These are phyloP conservation scores for Mycosphaerella arachidis DNA, from an alignment of 2,329 filamentous ascomycete genomes.

Conservation along the genomic window DNA sequence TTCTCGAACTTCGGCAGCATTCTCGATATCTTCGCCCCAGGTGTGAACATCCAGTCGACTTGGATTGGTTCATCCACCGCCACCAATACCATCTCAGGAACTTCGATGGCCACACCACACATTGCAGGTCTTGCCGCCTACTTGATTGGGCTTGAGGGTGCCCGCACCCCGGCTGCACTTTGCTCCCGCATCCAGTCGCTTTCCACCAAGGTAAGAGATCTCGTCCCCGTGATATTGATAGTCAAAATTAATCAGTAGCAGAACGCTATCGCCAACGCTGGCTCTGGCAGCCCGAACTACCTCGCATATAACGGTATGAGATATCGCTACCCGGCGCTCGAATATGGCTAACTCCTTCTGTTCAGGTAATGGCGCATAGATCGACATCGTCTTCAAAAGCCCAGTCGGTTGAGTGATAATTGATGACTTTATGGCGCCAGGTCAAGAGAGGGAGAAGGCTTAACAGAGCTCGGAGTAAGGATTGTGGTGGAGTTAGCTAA, in stretches of 20 bases:
- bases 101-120: constrained; percentile 39
- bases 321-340: too few species aligned
- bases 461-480: not conserved
- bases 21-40: constrained; percentile 45
- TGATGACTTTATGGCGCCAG: not conserved
- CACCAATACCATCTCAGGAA: constrained; percentile 48
- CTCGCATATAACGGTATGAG: constrained; percentile 15
- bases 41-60: constrained; percentile 47
- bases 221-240: not conserved
- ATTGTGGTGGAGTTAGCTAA: not conserved
- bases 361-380: not conserved
- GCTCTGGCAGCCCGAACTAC: constrained; percentile 12
- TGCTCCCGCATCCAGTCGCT: constrained; percentile 14
- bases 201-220: constrained; percentile 7
- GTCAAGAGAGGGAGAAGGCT: not conserved
- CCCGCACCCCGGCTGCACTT: constrained; percentile 14
- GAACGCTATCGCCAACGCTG: constrained; percentile 8
- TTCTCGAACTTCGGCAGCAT: constrained; percentile 40
- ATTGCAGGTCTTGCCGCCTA: constrained; percentile 27
- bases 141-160: constrained; percentile 20
- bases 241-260: not conserved
- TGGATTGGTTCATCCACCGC: constrained; percentile 45
- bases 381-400: not conserved
- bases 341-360: too few species aligned
- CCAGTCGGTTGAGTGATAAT: not conserved